A percentile compares a stretch with the other conserved stretches of the same genome.
These are phyloP conservation scores for Pleurotus sapidus DNA, from an alignment of 768 basidiomycete species.

Conservation along the genomic window DNA sequence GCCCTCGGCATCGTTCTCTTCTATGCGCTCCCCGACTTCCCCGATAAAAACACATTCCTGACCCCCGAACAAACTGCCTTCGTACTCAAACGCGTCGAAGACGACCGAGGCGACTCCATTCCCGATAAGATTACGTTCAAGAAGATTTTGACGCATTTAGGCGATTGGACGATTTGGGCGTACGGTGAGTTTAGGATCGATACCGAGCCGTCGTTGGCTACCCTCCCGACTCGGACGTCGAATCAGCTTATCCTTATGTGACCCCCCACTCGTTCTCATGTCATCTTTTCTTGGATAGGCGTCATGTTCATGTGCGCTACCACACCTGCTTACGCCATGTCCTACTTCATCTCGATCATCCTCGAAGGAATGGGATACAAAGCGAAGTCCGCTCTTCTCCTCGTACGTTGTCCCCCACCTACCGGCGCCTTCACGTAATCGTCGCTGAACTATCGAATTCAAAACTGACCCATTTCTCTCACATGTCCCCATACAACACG, in stretches of 20 bases:
- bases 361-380: constrained; percentile 44
- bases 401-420: constrained; percentile 23
- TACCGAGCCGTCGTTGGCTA: neutral
- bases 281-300: constrained; percentile 21
- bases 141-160: constrained; percentile 36
- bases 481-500: too few species aligned
- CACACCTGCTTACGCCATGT: constrained; percentile 42
- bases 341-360: constrained; percentile 47
- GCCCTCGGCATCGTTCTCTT: constrained; percentile 37
- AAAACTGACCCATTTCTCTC: too few species aligned
- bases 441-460: too few species aligned
- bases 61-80: constrained; percentile 38
- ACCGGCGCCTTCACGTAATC: neutral
- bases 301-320: constrained; percentile 42
- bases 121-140: constrained; percentile 36
- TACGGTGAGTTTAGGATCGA: constrained; percentile 31
- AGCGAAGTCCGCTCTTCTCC: constrained; percentile 32
- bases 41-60: constrained; percentile 44
- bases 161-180: constrained; percentile 46
- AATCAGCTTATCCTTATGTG: neutral
- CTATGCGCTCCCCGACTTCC: constrained; percentile 44
- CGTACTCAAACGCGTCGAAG: constrained; percentile 43
- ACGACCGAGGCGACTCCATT: constrained; percentile 47
- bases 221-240: neutral
- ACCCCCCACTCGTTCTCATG: neutral